Evolutionary conservation across 108 stramenopile genomes (phyloP).

Genomic region (Cyclotella baltica): DNA sequence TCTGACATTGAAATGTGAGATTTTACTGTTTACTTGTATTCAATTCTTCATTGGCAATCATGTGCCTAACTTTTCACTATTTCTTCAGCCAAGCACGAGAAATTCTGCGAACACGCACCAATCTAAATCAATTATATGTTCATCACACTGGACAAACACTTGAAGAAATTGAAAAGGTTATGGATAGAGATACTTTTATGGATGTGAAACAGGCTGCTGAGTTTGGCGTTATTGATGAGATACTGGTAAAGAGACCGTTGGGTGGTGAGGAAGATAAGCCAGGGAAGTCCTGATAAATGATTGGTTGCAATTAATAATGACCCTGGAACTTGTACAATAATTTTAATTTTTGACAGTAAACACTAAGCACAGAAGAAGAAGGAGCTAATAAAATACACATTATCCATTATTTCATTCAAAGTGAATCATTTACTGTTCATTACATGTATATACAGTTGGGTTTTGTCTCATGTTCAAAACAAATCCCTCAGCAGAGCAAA

Average conservation of each 20-base stretch:
- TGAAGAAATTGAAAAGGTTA: constrained; percentile 86
- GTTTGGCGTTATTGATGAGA: constrained; percentile 94
- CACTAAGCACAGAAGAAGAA: too few relatives aligned
- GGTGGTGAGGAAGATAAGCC: constrained; percentile 38
- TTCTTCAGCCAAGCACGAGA: constrained; percentile 72
- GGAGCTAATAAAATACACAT: too few relatives aligned
- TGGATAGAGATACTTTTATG: constrained; percentile 97
- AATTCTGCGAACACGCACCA: constrained; percentile 75
- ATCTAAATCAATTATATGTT: constrained; percentile 86
- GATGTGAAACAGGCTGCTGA: constrained; percentile 83
- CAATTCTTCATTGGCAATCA: too few relatives aligned
- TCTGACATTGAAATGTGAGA: constrained; percentile 91
- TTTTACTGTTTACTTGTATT: too few relatives aligned
- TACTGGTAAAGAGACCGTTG: constrained; percentile 75
- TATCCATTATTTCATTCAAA: too few relatives aligned
- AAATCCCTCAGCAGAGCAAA: not conserved
- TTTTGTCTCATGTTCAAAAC: not conserved
- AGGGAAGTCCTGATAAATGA: not conserved
- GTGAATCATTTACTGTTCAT: too few relatives aligned
- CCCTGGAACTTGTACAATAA: not conserved
- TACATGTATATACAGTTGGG: not conserved
- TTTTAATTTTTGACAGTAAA: too few relatives aligned
- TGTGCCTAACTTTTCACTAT: too few relatives aligned
- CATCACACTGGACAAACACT: constrained; percentile 88
- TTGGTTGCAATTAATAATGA: not conserved